Base-by-base conservation (phyloP, 148 eudicot species). In the Diospyros lotus region DNA sequence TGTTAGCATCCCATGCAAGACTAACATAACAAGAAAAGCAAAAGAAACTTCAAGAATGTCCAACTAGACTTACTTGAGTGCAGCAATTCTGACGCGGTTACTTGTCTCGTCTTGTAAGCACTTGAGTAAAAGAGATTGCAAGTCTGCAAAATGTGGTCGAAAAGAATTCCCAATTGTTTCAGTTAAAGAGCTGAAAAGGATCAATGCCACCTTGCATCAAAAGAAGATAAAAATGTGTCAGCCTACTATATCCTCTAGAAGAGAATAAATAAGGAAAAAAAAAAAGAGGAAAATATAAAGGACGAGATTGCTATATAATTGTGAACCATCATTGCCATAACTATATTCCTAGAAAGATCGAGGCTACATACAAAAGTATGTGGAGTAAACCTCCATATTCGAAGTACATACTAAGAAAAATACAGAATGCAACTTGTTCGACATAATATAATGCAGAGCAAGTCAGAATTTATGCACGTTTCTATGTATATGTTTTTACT, bases 131-230 rank as follows among this genome's bases (percentile, higher is more conserved):
- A 92, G 90, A 82, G 87, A 72, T 75, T 92, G 97, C 69, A 92
- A 77, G 80, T 94, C 97, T 18, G 96, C 79, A 77, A 90, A 92
- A 86, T 92, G 85, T 66, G 98, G 96, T 71, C 83, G 91, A 81
- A 92, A 94, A 38, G 93, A 82, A 80, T 84, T 89, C 66, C 98
- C 97, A 64, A 92, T 84, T 56, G 98, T 94, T 84, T 94, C 98
- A 10, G 98, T 94, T 83, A 94, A 86, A 73, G 97, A 94, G 87
- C 96, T 90, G 88, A 92, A 94, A 64, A 94, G 93, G 78, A 94
- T 89, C 89, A 94, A 76, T 6, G 97, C 92, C 87, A 94, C 96
- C 98, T 94, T 66, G 79, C 66, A 68, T 55, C 80, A 81, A 64
- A 66, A 60, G 77, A 61, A 64, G 70, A 80, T 0, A n/a, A 39